phyloP scores from a whole-genome alignment of 768 basidiomycete species.

The Auricularia sp. region DNA sequence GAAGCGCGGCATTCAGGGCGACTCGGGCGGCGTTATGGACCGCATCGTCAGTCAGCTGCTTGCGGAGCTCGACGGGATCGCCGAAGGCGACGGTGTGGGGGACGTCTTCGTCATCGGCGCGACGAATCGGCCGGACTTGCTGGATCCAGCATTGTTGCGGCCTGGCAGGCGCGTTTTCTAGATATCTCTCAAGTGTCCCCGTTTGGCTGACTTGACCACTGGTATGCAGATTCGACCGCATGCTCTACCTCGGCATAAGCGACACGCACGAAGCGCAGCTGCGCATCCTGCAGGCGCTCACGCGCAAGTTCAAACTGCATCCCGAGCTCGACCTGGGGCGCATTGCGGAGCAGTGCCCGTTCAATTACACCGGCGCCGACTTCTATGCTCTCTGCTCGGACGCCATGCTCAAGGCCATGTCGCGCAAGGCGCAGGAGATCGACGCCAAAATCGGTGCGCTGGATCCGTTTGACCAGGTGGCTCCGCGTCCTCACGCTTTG shows the following conservation, averaged over 20 bases:
- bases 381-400: constrained; percentile 97
- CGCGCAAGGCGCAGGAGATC: constrained; percentile 68
- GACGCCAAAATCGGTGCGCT: constrained; percentile 62
- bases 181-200: neutral
- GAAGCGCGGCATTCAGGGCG: constrained; percentile 88
- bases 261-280: constrained; percentile 76
- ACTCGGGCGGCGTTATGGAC: constrained; percentile 97
- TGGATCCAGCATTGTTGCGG: constrained; percentile 81
- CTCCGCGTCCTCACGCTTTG: neutral
- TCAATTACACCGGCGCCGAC: constrained; percentile 95
- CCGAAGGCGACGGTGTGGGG: constrained; percentile 42
- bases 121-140: constrained; percentile 85
- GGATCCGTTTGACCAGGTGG: neutral
- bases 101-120: constrained; percentile 94
- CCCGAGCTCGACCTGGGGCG: constrained; percentile 47
- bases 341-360: constrained; percentile 69
- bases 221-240: constrained; percentile 73
- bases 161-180: constrained; percentile 61
- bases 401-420: constrained; percentile 92
- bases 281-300: constrained; percentile 81
- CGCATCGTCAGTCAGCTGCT: constrained; percentile 91
- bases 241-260: constrained; percentile 93
- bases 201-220: neutral
- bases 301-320: constrained; percentile 81
- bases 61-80: constrained; percentile 90